phyloP scores from a whole-genome alignment of 1,284 basidiomycete species.

The Rhodotorula sp. region DNA sequence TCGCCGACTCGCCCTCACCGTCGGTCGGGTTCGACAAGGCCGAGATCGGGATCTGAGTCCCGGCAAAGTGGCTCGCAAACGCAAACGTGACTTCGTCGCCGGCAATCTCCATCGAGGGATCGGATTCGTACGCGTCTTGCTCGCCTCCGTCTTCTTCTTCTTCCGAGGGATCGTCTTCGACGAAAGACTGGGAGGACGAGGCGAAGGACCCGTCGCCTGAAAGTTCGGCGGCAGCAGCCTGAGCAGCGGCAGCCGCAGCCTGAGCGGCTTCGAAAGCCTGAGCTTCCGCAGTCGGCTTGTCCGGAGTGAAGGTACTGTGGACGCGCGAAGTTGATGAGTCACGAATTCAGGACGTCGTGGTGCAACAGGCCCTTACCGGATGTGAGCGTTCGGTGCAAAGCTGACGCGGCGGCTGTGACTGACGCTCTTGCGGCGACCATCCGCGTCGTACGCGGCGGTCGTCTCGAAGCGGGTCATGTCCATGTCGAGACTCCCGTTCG shows the following conservation, averaged over 20 bases:
- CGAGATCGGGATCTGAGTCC: constrained; percentile 30
- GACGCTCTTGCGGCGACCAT: constrained; percentile 27
- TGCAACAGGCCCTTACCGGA: constrained; percentile 21
- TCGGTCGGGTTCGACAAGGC: background rate
- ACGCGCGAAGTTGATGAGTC: background rate
- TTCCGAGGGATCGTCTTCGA: constrained; percentile 2
- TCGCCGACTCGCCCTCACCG: constrained; percentile 1
- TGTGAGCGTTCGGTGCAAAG: constrained; percentile 35
- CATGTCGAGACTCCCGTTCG: constrained; percentile 37
- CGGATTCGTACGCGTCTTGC: constrained; percentile 1
- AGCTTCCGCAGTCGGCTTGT: constrained; percentile 35
- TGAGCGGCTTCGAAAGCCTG: constrained; percentile 24
- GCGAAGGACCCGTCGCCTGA: constrained; percentile 9
- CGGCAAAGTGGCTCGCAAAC: constrained; percentile 38
- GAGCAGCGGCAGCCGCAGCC: constrained; percentile 3
- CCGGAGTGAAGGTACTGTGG: constrained; percentile 36
- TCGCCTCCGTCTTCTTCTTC: constrained; percentile 2
- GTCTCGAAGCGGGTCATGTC: constrained; percentile 30
- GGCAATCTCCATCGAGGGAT: constrained; percentile 37
- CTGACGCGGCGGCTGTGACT: constrained; percentile 31
- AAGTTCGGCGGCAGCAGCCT: constrained; percentile 2
- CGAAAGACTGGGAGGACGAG: constrained; percentile 4
- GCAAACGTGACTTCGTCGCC: constrained; percentile 25
- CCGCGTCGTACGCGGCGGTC: constrained; percentile 15
- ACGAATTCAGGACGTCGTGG: background rate